Base-by-base conservation (phyloP, 2,329 filamentous ascomycete genomes). In the Dissoconium aciculare region DNA sequence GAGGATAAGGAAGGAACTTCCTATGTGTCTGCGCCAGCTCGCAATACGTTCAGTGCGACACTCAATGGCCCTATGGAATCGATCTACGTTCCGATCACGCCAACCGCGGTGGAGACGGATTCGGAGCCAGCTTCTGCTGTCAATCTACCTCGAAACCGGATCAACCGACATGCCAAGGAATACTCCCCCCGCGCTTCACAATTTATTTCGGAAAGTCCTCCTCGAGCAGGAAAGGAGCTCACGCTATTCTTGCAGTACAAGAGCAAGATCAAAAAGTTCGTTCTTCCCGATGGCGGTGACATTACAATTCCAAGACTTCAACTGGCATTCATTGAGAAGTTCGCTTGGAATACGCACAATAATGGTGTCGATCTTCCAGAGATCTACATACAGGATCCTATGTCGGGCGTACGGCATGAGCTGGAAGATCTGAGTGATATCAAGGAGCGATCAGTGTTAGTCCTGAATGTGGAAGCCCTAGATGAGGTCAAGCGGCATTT, bases 401-500 rank as follows among this genome's bases (percentile, higher is more conserved):
- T 94, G 2, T 95, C 89, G 5, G 89, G 89, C 1, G 80, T 98
- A n/a, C 78, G 89, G 11, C 87, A 98, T 53, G 89, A 98, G 58
- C 62, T 98, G 14, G 89, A 98, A 53, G 89, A 98, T 50, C 63
- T 98, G 16, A 71, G 66, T 11, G 89, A 98, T 51, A 80, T 98
- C 47, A 94, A 92, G 57, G 89, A 98, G 53, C 73, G 87, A 16
- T 84, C 84, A 2, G 89, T 98, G 1, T 65, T 98, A n/a, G 91
- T 89, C 0, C 63, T 98, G 25, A 98, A 98, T 45, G 69, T 95
- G 1, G 89, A 98, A 50, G 71, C 78, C 11, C 67, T 98, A 4
- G 89, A 98, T 51, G 89, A 98, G 56, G 85, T 98, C 21, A 95
- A 95, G 59, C 75, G 76, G 28, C 89, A 95, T 50, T 84, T 98